Evolutionary conservation across 371 early-diverging fungal species (phyloP), one percentile per base, ranked within the genome.

Genomic region (Rhizopus arrhizus): DNA sequence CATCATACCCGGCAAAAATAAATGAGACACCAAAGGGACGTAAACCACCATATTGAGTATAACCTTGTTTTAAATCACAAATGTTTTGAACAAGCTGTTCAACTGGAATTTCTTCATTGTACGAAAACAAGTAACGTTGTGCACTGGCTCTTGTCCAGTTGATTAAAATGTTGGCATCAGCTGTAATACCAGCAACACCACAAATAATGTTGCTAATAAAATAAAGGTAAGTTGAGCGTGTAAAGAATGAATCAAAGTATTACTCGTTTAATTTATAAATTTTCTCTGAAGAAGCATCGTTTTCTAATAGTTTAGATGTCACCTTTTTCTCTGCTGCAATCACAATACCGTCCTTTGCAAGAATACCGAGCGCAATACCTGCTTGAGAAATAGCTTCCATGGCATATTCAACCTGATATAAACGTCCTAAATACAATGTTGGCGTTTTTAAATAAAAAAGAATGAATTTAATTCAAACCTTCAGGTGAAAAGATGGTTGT

Each of bases 341-440:
- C 4, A 99, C 94, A 55, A 99, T 85, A 51, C 99, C 99, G 59
- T 99, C 99, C 53, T 84, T 87, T 46, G 92, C 85, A 52, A 96
- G 82, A 62, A 98, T 87, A 43, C 99, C 99, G 34, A 99, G 84
- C 11, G 92, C 92, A 56, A 96, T 96, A 56, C 99, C 98, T 43
- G 99, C 99, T 66, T 94, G 95, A 9, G 94, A 93, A 72, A 99
- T 97, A 54, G 98, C 98, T 75, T 99, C 99, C 93, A 99, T 99
- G 48, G 99, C 99, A 83, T 99, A 99, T 80, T 99, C 99, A 64
- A 99, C 99, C 80, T 99, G 99, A 82, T 95, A 95, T 65, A 99
- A 84, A 51, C 99, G 93, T 59, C 99, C 99, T 95, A 22, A 22
- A 77, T 22, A 22, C 22, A 22, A 22, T 22, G 22, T 22, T 22